These are phyloP conservation scores for Lotus japonicus DNA, from an alignment of 306 rosid genomes.

Conservation along the genomic window DNA sequence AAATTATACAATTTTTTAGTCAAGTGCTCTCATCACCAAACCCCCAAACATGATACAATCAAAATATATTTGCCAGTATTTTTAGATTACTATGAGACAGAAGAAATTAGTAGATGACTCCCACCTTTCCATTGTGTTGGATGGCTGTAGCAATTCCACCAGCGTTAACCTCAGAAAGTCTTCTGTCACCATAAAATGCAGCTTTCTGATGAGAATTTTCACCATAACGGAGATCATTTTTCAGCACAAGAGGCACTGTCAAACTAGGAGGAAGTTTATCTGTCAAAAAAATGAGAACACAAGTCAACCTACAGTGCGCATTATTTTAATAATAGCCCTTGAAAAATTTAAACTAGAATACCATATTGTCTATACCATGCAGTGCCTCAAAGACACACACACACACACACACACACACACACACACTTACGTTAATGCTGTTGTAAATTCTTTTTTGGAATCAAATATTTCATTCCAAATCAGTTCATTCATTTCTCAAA, in stretches of 20 bases:
- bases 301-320: constrained; percentile 10
- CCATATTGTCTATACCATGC: background rate
- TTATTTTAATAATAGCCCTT: background rate
- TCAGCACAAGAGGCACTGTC: constrained; percentile 57
- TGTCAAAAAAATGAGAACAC: constrained; percentile 22
- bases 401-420: no score
- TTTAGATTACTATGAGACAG: background rate
- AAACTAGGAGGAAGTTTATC: constrained; percentile 83
- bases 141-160: constrained; percentile 95
- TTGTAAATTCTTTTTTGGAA: background rate
- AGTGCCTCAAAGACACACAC: no score
- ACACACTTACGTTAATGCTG: background rate
- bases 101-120: constrained; percentile 12
- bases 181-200: constrained; percentile 78
- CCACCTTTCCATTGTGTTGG: constrained; percentile 90
- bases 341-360: background rate
- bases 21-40: background rate
- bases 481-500: background rate
- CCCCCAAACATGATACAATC: constrained; percentile 7
- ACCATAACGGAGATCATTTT: constrained; percentile 79
- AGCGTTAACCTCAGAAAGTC: constrained; percentile 66
- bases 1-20: background rate
- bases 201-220: constrained; percentile 96
- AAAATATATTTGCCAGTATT: background rate
- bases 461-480: background rate